Percentiles rank a stretch among this genome's conserved stretches.
Conservation (phyloP, 768 basidiomycete genomes). For the Scleroderma bovista region DNA sequence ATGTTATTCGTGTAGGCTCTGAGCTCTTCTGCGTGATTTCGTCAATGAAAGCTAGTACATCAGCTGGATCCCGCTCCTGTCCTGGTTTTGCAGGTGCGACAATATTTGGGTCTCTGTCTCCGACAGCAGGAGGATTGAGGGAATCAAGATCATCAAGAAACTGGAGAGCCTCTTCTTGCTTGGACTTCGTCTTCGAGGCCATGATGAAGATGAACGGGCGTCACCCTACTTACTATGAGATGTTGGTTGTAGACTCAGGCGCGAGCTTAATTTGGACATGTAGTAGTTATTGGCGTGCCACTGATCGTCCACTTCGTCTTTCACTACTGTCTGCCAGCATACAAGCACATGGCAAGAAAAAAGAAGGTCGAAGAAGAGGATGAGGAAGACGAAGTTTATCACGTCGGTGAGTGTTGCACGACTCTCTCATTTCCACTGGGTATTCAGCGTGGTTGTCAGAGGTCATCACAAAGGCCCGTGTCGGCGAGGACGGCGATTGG, state of each 20-base stretch:
- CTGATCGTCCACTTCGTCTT: background rate
- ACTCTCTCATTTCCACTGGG: background rate
- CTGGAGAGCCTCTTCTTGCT: slow-evolving; percentile 83
- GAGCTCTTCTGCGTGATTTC: slow-evolving; percentile 91
- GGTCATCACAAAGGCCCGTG: slow-evolving; percentile 56
- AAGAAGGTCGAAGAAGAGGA: slow-evolving; percentile 29
- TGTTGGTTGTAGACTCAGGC: background rate
- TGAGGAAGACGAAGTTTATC: slow-evolving; percentile 29
- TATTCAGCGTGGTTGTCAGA: slow-evolving; percentile 32
- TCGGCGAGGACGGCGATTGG: slow-evolving; percentile 46
- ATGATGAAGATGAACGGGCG: slow-evolving; percentile 14
- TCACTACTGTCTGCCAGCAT: too few species aligned
- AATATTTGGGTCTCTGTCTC: slow-evolving; percentile 9
- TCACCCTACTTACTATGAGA: background rate
- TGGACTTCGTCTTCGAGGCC: slow-evolving; percentile 57
- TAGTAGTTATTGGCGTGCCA: background rate
- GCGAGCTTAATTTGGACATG: background rate
- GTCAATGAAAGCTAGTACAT: slow-evolving; percentile 89
- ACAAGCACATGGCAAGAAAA: slow-evolving; percentile 18
- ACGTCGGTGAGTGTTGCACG: slow-evolving; percentile 38
- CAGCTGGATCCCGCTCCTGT: slow-evolving; percentile 64
- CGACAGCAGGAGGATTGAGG: slow-evolving; percentile 19
- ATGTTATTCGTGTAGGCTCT: slow-evolving; percentile 61
- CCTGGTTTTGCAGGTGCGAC: slow-evolving; percentile 18
- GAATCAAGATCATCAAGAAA: slow-evolving; percentile 87